A percentile compares a stretch with the other conserved stretches of the same genome.
phyloP scores from a whole-genome alignment of 192 early-diverging fungal species.

The Gryganskiella cystojenkinii region DNA sequence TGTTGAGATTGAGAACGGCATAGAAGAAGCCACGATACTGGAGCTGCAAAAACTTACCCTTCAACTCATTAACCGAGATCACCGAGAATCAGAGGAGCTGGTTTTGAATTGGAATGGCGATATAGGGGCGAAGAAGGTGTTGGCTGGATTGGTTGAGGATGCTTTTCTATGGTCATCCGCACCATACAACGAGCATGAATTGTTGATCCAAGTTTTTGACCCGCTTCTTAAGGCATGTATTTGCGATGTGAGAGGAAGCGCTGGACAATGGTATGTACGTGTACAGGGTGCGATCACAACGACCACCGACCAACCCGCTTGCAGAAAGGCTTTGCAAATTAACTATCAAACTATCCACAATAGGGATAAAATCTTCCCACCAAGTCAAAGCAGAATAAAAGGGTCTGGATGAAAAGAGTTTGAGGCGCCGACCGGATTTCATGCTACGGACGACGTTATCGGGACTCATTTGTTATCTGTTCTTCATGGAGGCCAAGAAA shows the following conservation, averaged over 20 bases:
- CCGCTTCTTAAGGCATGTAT: slow-evolving; percentile 17
- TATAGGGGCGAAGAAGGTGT: slow-evolving; percentile 1
- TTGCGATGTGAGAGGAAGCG: slow-evolving; percentile 15
- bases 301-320: neutral
- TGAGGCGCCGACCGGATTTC: slow-evolving; percentile 11
- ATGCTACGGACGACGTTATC: slow-evolving; percentile 1
- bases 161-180: slow-evolving; percentile 5
- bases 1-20: neutral
- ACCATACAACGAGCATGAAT: slow-evolving; percentile 21
- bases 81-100: slow-evolving; percentile 9
- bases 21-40: slow-evolving; percentile 6
- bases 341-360: slow-evolving; percentile 12
- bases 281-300: neutral
- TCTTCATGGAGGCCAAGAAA: slow-evolving; percentile 28
- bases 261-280: neutral
- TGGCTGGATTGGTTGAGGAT: slow-evolving; percentile 9
- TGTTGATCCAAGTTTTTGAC: slow-evolving; percentile 17
- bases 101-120: slow-evolving; percentile 18
- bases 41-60: slow-evolving; percentile 24
- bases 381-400: slow-evolving; percentile 20
- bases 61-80: slow-evolving; percentile 1
- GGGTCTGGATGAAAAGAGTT: slow-evolving; percentile 6
- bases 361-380: slow-evolving; percentile 25
- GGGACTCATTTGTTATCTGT: slow-evolving; percentile 8
- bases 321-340: slow-evolving; percentile 1